phyloP scores from a whole-genome alignment of 108 stramenopile genomes.

The Fistulifera pelliculosa region DNA sequence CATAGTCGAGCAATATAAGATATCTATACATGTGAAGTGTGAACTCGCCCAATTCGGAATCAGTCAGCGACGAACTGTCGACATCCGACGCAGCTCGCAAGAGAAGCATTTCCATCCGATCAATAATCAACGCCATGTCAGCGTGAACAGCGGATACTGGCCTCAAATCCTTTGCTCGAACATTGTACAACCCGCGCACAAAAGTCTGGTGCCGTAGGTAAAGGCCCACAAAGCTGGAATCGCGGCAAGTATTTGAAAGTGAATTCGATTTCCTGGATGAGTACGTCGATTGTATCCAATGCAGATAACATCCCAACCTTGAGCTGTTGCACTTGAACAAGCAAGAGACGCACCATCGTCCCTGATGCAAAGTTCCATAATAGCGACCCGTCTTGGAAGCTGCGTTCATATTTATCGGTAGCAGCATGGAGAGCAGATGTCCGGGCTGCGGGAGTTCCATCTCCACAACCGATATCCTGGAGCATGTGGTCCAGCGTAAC shows the following conservation, averaged over 20 bases:
- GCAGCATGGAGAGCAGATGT: conserved; percentile 45
- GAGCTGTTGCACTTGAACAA: conserved; percentile 78
- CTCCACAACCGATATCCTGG: conserved; percentile 61
- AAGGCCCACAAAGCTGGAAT: conserved; percentile 63
- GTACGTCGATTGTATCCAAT: conserved; percentile 61
- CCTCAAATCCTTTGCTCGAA: conserved; percentile 59
- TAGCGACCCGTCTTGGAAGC: conserved; percentile 48
- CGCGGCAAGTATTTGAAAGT: conserved; percentile 64
- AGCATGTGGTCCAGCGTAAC: conserved; percentile 69
- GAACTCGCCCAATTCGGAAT: conserved; percentile 61
- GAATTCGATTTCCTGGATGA: conserved; percentile 64
- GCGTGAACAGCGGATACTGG: conserved; percentile 53
- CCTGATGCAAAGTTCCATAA: conserved; percentile 25
- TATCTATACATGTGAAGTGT: conserved; percentile 57
- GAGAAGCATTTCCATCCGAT: conserved; percentile 55
- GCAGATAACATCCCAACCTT: conserved; percentile 71
- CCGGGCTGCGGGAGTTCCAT: conserved; percentile 50
- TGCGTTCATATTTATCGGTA: conserved; percentile 50
- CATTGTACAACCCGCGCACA: conserved; percentile 45
- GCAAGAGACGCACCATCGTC: conserved; percentile 48
- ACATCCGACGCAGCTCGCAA: not conserved
- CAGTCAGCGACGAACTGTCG: conserved; percentile 11
- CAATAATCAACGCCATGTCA: conserved; percentile 65
- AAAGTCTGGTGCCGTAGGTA: conserved; percentile 45
- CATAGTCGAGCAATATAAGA: conserved; percentile 64